Base-by-base conservation (phyloP, 108 stramenopile species). In the Fragilariopsis cylindrus region DNA sequence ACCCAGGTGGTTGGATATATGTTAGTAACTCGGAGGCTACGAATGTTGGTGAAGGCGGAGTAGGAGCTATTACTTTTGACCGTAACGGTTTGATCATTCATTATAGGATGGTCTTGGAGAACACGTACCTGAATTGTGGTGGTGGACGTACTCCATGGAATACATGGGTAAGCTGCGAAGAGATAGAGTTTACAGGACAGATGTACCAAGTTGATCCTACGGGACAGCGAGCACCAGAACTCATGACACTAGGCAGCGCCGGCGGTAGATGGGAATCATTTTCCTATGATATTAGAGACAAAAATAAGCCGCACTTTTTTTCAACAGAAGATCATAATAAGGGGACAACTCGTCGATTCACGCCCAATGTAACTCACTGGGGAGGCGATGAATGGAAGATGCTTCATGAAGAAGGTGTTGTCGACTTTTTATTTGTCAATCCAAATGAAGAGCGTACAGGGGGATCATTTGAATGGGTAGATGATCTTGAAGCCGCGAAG, bases 111-210 rank as follows among this genome's bases (percentile, higher is more conserved):
- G 44, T 84, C 47, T 69, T 88, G 9, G n/a, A 70, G 13, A 64
- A 63, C 11, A 88, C 85, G 6, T 69, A 57, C 46, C 50, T 64
- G 57, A 88, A 88, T 48, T 88, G 87, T 69, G 78, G 72, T 15
- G 87, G 87, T 16, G 87, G 83, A 11, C 42, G 46, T 16, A 82
- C 73, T 40, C 78, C 78, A 18, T 82, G 77, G 77, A 71, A 77
- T 52, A 88, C 89, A 13, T 90, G 77, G 76, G 77, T 88, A 1
- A 75, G 84, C 2, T 90, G 89, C 67, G 89, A 92, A 60, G 89
- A 92, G 73, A 18, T 70, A n/a, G 75, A 81, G 43, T 60, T 47
- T 52, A 47, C 56, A 21, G 89, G 88, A 9, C 68, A 80, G 47
- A 74, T 81, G 40, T 88, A 78, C 64, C 85, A 88, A 73, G 84